Base-by-base conservation (phyloP, 441 rosid genomes). In the Eruca vesicaria region DNA sequence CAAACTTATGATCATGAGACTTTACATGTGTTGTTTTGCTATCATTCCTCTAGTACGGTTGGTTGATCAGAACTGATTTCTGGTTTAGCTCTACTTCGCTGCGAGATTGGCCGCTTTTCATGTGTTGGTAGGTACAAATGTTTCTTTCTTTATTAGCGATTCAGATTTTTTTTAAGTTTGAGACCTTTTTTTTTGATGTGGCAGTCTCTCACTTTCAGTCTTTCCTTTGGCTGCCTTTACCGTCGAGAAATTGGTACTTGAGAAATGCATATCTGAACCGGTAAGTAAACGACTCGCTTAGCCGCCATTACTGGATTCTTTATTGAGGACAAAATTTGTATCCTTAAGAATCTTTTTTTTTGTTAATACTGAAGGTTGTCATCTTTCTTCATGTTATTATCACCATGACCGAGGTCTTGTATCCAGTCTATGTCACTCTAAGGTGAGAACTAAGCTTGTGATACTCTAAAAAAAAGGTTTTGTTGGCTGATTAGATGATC, bases 101-200 rank as follows among this genome's bases (percentile, higher is more conserved):
- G 80, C 88, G 98, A 80, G 99, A 93, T 77, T 96, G 99, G 99
- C 99, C 98, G 0, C 94, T 96, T 57, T 77, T 96, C 78, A 96
- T 96, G 99, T 92, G 98, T 85, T 92, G 99, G 98, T 94, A 90
- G 99, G 98, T 94, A 90, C 56, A 9, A 1, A 77, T 70, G 33
- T 52, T 23, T 57, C 38, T 3, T 12, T 5, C 20, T 59, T 6
- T 0, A 0, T 0, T 6, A n/a, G n/a, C n/a, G n/a, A n/a, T 65
- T 69, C 14, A 11, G 16, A 16, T 9, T 1, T 36, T 10, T 0
- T 23, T 1, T 12, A 48, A 60, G 11, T 9, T 52, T 18, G 21
- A 50, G 3, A 5, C n/a, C n/a, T n/a, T n/a, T n/a, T n/a, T 53
- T 53, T 21, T 72, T 1, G 26, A 7, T 73, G 6, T 82, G 84